Evolutionary conservation across 164 flowering plant species (phyloP), one percentile per base, ranked within the genome.

Genomic region (Brasenia schreberi): DNA sequence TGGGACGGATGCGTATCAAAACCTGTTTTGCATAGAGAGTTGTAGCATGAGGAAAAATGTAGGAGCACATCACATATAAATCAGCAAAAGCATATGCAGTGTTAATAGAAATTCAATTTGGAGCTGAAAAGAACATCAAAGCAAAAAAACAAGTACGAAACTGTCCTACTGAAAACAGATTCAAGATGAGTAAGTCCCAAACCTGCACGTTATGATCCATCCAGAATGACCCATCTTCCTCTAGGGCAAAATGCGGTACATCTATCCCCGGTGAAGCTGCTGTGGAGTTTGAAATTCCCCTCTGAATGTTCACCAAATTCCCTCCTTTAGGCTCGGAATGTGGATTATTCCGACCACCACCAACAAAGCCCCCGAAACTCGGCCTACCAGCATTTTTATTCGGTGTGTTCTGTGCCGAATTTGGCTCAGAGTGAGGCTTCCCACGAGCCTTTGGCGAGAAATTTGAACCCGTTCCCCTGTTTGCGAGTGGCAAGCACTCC

Each of bases 151-250:
- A 42, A 16, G 52, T 5, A 45, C 7, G 5, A 45, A 45, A 45
- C 12, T 45, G 12, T 45, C 53, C 53, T 7, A 1, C 53, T 45
- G 12, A 45, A 12, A 45, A 45, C 53, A 45, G 12, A 45, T 45
- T 45, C 12, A 45, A 45, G 27, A 23, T 23, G 27, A 23, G 27
- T 23, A 0, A 23, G 27, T 23, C 27, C 43, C 70, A 12, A 66
- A 91, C 97, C 97, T 91, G 97, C 66, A 91, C 97, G 79, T 85
- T 91, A 72, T 86, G 89, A 76, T 91, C 89, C 61, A 56, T 79
- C 97, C 96, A 91, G 69, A 86, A 91, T 5, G 81, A 78, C 6
- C 90, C 77, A 73, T 86, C 87, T 66, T 86, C 90, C 0, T 62
- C 77, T 17, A 91, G 84, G 75, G 87, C 93, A 63, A 87, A 87